Conservation (phyloP, 106 monocot genomes). For the Chionographis japonica region DNA sequence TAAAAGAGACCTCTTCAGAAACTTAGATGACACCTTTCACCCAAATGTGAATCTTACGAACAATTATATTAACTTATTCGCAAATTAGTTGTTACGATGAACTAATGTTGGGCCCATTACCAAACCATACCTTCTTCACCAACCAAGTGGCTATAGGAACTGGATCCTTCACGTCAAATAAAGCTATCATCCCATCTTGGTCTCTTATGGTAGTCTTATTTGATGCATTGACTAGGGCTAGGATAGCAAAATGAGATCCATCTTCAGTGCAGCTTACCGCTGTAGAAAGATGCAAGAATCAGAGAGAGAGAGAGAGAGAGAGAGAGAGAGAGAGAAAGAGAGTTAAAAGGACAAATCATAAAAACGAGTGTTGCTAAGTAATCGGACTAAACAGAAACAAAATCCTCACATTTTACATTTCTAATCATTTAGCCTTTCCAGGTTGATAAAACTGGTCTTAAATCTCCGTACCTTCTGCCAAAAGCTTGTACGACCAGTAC, state of each 20-base stretch:
- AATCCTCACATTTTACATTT: background rate
- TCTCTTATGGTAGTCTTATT: constrained; percentile 8
- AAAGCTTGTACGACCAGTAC: constrained; percentile 81
- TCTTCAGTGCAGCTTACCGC: constrained; percentile 43
- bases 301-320: too few relatives aligned
- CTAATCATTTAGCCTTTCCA: background rate
- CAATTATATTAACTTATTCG: background rate
- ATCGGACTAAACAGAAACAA: background rate
- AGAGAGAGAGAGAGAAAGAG: too few relatives aligned
- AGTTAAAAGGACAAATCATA: too few relatives aligned
- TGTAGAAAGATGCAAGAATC: constrained; percentile 27
- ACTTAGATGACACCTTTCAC: too few relatives aligned
- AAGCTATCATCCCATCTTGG: constrained; percentile 63
- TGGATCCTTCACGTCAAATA: constrained; percentile 64
- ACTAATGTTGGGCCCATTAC: background rate
- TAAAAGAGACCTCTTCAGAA: too few relatives aligned
- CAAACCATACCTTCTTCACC: constrained; percentile 67
- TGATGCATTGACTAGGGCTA: constrained; percentile 26
- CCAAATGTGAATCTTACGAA: too few relatives aligned
- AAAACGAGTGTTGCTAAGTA: too few relatives aligned
- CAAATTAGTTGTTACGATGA: background rate
- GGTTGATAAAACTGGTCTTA: background rate
- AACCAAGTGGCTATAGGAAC: constrained; percentile 54
- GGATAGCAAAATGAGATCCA: constrained; percentile 73
- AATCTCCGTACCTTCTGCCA: constrained; percentile 51